Evolutionary conservation across 805 yeast species (phyloP), one percentile per base, ranked within the genome.

Genomic region (Yarrowia keelungensis): DNA sequence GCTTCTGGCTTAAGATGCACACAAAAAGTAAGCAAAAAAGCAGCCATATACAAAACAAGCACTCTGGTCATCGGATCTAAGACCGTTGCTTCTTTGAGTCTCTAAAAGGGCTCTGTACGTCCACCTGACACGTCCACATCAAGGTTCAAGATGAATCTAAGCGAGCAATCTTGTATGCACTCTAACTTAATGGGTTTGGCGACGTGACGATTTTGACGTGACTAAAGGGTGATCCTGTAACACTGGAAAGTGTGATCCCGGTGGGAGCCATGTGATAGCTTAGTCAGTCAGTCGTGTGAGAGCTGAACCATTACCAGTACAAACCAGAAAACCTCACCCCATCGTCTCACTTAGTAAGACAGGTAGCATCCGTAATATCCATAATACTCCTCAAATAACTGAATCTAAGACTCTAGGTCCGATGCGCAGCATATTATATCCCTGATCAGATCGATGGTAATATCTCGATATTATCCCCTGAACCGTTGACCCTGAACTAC

Each of bases 131-230:
- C 32, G 11, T 36, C 26, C 12, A 3, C 14, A 10, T 5, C 43
- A 51, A 38, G 26, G 58, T 51, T 51, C 43, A 8, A 11, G 32
- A 16, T 12, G n/a, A 16, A 16, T 16, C 58, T 36, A 51, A 51
- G 43, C 58, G 58, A 51, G 58, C 42, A 36, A 36, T 49, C 43
- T 16, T 50, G 5, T 11, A 50, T 36, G 58, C 58, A 51, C 58
- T 38, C 58, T 36, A 51, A 51, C 58, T 51, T 36, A 51, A 51
- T 51, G 58, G 58, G 43, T 51, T 38, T 36, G 58, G 42, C 58
- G 58, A 51, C 58, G 43, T 32, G 41, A 50, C 43, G 15, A 8
- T 36, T 50, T 51, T 10, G 12, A 36, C 56, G 54, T 49, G 39
- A 50, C 41, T 14, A 5, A 51, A 50, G 56, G 56, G 56, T 35